Evolutionary conservation across 2,329 filamentous ascomycete species (phyloP).

Genomic region (Apiospora saccharicola): DNA sequence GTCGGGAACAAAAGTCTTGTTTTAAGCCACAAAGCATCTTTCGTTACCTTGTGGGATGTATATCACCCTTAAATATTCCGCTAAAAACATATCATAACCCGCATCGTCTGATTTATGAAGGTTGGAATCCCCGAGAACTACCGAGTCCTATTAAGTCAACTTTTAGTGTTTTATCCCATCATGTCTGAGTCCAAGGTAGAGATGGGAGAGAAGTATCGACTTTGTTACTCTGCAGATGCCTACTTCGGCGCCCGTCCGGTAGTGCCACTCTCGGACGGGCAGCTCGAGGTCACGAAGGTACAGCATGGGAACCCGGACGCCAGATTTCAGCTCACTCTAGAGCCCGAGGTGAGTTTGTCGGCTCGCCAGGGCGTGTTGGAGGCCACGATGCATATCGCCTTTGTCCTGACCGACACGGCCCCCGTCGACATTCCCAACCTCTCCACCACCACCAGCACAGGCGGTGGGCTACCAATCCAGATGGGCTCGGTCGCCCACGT

Average conservation of each 20-base stretch:
- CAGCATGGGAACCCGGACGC: not conserved
- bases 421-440: no score
- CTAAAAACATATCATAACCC: not conserved
- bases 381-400: no score
- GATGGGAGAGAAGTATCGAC: not conserved
- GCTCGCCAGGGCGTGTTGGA: no score
- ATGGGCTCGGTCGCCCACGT: no score
- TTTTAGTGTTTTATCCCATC: accelerated
- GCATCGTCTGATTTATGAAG: not conserved
- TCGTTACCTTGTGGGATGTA: not conserved
- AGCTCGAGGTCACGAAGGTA: not conserved
- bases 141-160: not conserved
- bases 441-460: no score
- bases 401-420: no score
- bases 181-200: not conserved
- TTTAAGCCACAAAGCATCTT: not conserved
- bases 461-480: no score
- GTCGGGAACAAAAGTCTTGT: not conserved
- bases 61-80: not conserved
- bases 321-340: no score
- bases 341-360: no score
- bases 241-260: not conserved
- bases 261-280: not conserved
- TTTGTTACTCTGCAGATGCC: not conserved
- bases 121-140: not conserved